Evolutionary conservation across 371 early-diverging fungal species (phyloP).

Genomic region (Nematocida sp.): DNA sequence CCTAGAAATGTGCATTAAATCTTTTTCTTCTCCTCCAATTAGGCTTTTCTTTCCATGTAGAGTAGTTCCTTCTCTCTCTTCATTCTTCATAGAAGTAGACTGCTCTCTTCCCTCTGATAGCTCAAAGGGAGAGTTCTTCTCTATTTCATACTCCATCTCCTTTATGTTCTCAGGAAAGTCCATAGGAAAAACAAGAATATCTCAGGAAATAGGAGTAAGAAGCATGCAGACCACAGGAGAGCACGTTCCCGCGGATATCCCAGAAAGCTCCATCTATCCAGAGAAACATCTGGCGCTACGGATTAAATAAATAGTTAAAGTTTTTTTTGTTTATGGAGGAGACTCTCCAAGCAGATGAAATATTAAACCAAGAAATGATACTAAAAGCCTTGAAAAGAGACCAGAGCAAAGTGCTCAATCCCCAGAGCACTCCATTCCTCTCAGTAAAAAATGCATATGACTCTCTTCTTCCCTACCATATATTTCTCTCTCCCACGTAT

Average conservation of each 20-base stretch:
- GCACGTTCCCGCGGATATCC: slow-evolving; percentile 31
- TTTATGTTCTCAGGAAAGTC: neutral
- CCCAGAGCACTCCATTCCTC: slow-evolving; percentile 58
- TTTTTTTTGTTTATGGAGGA: slow-evolving; percentile 48
- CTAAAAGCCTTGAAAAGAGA: slow-evolving; percentile 61
- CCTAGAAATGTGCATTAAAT: slow-evolving; percentile 21
- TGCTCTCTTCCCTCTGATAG: slow-evolving; percentile 37
- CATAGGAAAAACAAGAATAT: neutral
- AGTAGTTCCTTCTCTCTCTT: neutral
- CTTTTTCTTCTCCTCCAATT: neutral
- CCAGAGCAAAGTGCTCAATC: slow-evolving; percentile 57
- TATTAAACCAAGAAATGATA: slow-evolving; percentile 54
- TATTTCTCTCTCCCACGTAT: slow-evolving; percentile 55
- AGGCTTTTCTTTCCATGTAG: slow-evolving; percentile 24
- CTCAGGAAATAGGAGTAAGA: slow-evolving; percentile 8
- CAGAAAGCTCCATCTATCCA: slow-evolving; percentile 50
- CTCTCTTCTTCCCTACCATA: slow-evolving; percentile 63
- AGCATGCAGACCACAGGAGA: slow-evolving; percentile 18
- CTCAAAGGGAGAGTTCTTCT: slow-evolving; percentile 39
- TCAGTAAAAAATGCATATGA: slow-evolving; percentile 63
- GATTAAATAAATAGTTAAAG: slow-evolving; percentile 33
- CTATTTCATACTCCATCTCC: slow-evolving; percentile 34
- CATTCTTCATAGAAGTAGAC: slow-evolving; percentile 5
- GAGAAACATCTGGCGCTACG: slow-evolving; percentile 40
- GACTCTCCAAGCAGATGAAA: neutral